Evolutionary conservation across 2,329 filamentous ascomycete species (phyloP), one percentile per base, ranked within the genome.

Genomic region (Cercospora nicotianae): DNA sequence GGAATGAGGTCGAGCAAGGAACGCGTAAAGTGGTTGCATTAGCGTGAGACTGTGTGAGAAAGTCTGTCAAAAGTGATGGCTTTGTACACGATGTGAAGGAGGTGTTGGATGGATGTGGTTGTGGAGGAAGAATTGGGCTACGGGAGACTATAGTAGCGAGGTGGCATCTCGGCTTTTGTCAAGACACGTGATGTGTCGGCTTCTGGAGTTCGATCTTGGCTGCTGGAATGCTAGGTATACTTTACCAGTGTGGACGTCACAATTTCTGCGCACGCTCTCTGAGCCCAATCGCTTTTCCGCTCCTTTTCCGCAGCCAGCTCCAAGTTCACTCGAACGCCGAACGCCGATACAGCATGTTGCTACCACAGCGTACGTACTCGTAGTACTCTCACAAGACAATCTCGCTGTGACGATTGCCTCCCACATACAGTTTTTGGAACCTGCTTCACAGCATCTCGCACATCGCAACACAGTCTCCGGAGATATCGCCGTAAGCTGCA

Each of bases 21-120:
- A 64, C 62, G 62, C 62, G 62, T 64, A 64, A 48, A 64, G 62
- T 64, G 62, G 62, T 64, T 64, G 62, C 62, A 64, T 58, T 64
- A 64, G 62, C 62, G 62, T 59, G 62, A 30, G 51, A 64, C 51
- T 23, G 55, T 26, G 53, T 31, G 62, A 48, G 53, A 58, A 48
- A 59, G 62, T 45, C 33, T 45, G 62, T 42, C 62, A 64, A 64
- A 64, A 64, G 62, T 64, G 33, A 64, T 64, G 62, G 51, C n/a
- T 26, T 57, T 36, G 31, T 63, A 33, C 62, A 64, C 62, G 23
- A 59, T 30, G 48, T 36, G 51, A 59, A 64, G 62, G 58, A 9
- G 57, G 57, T 62, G 60, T 51, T 31, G 23, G 13, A 30, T 53
- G 36, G 7, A 13, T 31, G 51, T 26, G 51, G 62, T 64, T 64